A percentile compares a stretch with the other conserved stretches of the same genome.
Evolutionary conservation across 2,329 filamentous ascomycete genomes (phyloP).

Genomic region (Nemania sp.): DNA sequence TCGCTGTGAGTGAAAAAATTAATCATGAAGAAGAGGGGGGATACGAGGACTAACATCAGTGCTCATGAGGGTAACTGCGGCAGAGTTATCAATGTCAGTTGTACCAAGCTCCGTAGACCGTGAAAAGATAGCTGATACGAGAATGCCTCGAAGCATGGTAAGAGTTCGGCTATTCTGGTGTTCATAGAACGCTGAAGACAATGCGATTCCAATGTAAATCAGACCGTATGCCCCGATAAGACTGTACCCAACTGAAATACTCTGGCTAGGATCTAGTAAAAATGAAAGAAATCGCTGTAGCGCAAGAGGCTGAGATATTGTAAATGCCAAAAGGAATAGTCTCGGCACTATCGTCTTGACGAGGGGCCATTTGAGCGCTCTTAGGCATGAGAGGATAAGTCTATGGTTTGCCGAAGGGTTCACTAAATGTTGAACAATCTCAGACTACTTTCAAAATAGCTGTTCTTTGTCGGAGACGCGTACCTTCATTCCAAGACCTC

Average conservation of each 20-base stretch:
- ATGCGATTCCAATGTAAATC: constrained; percentile 58
- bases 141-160: constrained; percentile 47
- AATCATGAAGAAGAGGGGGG: too few relatives aligned
- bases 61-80: constrained; percentile 61
- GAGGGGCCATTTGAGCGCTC: constrained; percentile 39
- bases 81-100: constrained; percentile 52
- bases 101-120: constrained; percentile 46
- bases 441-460: constrained; percentile 30
- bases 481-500: too few relatives aligned
- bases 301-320: constrained; percentile 53
- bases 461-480: neutral
- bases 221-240: constrained; percentile 57
- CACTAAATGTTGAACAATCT: constrained; percentile 17
- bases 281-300: constrained; percentile 50
- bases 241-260: constrained; percentile 54
- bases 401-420: too few relatives aligned
- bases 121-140: constrained; percentile 52
- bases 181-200: constrained; percentile 53
- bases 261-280: constrained; percentile 43
- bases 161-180: constrained; percentile 51
- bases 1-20: too few relatives aligned
- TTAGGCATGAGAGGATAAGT: too few relatives aligned
- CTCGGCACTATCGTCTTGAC: constrained; percentile 48
- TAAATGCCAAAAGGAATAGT: constrained; percentile 48
- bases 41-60: constrained; percentile 50